Base-by-base conservation (phyloP, 2,329 filamentous ascomycete genomes). In the Fusarium brachygibbosum region DNA sequence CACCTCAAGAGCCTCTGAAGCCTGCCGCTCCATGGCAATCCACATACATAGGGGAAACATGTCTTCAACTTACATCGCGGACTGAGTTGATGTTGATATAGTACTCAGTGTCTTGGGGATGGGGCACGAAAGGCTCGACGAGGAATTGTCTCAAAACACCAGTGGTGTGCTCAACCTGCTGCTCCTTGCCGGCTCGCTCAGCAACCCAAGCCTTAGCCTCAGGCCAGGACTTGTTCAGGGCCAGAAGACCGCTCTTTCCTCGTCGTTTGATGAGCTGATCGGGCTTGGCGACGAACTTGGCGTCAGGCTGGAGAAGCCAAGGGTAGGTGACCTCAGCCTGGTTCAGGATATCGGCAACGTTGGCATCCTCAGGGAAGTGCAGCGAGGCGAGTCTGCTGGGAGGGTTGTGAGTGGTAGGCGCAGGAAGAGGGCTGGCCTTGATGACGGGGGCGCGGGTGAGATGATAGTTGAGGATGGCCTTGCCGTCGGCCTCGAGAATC, bases 1-100 rank as follows among this genome's bases (percentile, higher is more conserved):
- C 11, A 37, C 19, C 23, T 9, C 23, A 13, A 52, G 40, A 41
- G 44, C 31, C 42, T 46, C 46, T 11, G 28, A 34, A 35, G 35
- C 63, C 28, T 37, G 45, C 21, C 34, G 56, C 16, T 32, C 44
- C 41, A 40, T 38, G 48, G 34, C 45, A 50, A 60, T 42, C 53
- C 53, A 64, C 31, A 71, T 45, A 66, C 35, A 70, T 66, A 66
- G 66, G 69, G 56, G 56, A 66, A 71, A 75, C 68, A 73, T 58
- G 45, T 40, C 58, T 53, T 60, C 64, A 67, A 90, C 94, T 90
- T 90, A 98, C 96, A 91, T 98, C 96, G 87, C 96, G 93, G 79
- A 97, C 94, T 70, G 96, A 98, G 89, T 98, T 96, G 87, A 99
- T 99, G 90, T 98, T 98, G 87, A 99, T 97, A 86, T 99, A 99